A percentile compares a stretch with the other conserved stretches of the same genome.
These are phyloP conservation scores for Vitis cinerea DNA, from an alignment of 164 flowering plant species.

Conservation along the genomic window DNA sequence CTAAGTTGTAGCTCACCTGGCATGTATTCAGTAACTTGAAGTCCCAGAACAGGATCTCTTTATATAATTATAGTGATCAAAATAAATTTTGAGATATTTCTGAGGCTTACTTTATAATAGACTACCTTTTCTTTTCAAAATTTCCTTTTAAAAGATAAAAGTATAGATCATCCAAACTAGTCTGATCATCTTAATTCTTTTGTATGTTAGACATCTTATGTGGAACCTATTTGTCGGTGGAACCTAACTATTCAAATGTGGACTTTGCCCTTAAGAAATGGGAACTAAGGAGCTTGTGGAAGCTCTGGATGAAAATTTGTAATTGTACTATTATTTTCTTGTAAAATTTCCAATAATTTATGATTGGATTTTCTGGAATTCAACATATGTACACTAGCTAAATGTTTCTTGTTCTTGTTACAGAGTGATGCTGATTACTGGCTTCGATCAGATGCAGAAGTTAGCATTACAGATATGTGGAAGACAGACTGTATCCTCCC, in stretches of 20 bases:
- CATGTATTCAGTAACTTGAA: not conserved
- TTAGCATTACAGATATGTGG: constrained; percentile 70
- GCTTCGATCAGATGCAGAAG: constrained; percentile 57
- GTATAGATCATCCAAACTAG: not conserved
- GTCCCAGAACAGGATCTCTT: not conserved
- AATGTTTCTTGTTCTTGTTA: constrained; percentile 10
- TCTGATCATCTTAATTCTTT: not conserved
- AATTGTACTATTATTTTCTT: no score
- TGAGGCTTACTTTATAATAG: no score
- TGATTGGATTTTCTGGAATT: no score
- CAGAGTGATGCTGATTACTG: constrained; percentile 70
- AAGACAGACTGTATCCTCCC: constrained; percentile 53
- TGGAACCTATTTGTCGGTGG: not conserved
- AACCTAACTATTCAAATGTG: not conserved
- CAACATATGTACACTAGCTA: no score
- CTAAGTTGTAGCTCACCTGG: not conserved
- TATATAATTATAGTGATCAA: not conserved
- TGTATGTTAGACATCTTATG: not conserved
- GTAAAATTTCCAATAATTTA: no score
- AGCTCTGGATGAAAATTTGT: no score
- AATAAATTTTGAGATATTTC: no score
- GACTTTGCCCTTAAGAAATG: not conserved
- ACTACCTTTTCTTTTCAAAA: no score
- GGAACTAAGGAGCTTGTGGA: no score
- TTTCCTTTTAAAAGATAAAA: no score